Base-by-base conservation (phyloP, 2,329 filamentous ascomycete genomes). In the Penicillium sp. region DNA sequence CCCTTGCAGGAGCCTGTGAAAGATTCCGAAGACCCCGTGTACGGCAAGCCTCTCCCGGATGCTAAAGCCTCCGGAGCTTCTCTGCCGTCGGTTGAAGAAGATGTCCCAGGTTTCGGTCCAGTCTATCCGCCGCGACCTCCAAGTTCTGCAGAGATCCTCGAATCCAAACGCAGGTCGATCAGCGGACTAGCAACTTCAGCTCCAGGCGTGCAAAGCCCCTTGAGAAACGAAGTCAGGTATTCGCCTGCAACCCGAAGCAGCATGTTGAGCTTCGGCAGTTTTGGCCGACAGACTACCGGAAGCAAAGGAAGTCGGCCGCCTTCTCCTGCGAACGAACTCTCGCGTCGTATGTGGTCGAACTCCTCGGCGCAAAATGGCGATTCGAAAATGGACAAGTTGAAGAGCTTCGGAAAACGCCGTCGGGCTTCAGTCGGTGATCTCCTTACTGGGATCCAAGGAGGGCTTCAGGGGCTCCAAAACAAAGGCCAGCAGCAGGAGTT, bases 301-400 rank as follows among this genome's bases (percentile, higher is more conserved):
- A 41, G 41, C 41, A 53, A 38, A 28, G 46, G 44, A 7, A 47
- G 47, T 18, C 47, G 51, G 7, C 50, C 52, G 7, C 18, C 36
- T n/a, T 54, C 52, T 4, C 50, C 53, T 23, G 50, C 42, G 8
- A 53, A 49, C 19, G 50, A 45, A 6, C 19, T 53, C 9, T 45
- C 47, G 2, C 26, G 39, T 13, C 29, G 21, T 23, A 25, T 39
- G 11, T 34, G 23, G 6, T 37, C 43, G 3, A 37, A 21, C 4
- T 45, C 46, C 31, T 33, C 44, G 15, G 44, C 32, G 17, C 47
- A 36, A 11, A 51, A 47, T 17, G 30, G 30, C n/a, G 48, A 51
- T 20, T 54, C 58, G 10, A 45, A 51, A 28, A 54, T 57, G 42
- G 50, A 50, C 16, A 63, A 56, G 34, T 33, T 62, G 39, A 62